Percentiles rank a stretch among this genome's conserved stretches.
Conservation (phyloP, 176 grass and related monocot genomes). For the Triticum turgidum region DNA sequence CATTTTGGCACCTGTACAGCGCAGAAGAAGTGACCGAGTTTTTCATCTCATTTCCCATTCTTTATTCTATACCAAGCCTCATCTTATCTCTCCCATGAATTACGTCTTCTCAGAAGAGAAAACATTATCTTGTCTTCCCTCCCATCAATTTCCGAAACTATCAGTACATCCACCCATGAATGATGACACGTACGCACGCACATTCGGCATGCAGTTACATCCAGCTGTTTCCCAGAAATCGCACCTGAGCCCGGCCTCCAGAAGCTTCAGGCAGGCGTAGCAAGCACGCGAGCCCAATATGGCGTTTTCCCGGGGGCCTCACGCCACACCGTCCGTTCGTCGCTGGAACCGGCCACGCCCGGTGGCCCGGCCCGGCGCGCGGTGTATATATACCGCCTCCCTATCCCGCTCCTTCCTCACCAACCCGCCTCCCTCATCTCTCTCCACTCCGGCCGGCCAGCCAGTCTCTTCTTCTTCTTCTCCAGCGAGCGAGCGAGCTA, state of each 20-base stretch:
- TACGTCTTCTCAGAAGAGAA: background rate
- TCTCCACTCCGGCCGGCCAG: background rate
- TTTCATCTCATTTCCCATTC: too few species aligned
- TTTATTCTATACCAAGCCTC: background rate
- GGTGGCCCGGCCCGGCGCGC: background rate
- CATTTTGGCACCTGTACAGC: too few species aligned
- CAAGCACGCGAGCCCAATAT: background rate
- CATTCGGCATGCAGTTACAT: background rate
- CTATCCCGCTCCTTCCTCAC: slow-evolving; percentile 5
- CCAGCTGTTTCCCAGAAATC: background rate
- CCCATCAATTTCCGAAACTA: background rate
- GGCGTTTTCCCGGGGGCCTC: background rate
- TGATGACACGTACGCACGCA: too few species aligned
- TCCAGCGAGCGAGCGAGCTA: background rate
- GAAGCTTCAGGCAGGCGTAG: background rate
- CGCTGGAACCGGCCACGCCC: background rate
- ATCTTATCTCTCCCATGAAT: background rate
- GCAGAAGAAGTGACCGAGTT: too few species aligned
- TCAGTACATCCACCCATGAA: too few species aligned
- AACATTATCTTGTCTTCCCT: background rate
- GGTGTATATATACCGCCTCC: slow-evolving; percentile 40
- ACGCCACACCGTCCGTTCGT: background rate
- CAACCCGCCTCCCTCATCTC: background rate
- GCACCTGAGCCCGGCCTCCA: background rate
- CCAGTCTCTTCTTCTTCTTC: background rate